A percentile compares a stretch with the other conserved stretches of the same genome.
phyloP scores from a whole-genome alignment of 345 rosid genomes.

The Boechera stricta region DNA sequence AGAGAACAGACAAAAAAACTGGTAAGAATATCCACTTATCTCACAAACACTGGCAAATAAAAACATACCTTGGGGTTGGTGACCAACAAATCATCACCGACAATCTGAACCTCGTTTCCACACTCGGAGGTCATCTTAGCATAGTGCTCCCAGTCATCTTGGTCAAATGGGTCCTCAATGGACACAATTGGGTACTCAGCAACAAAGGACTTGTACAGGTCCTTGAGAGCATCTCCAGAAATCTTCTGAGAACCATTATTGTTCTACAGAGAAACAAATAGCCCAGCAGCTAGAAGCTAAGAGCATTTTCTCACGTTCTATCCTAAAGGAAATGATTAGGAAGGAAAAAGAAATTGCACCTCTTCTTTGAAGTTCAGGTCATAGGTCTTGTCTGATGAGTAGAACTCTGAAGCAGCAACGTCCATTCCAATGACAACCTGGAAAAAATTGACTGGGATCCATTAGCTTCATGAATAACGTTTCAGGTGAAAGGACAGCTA shows the following conservation, averaged over 20 bases:
- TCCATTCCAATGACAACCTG: slow-evolving; percentile 99
- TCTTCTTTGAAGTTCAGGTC: slow-evolving; percentile 93
- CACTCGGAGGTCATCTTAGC: slow-evolving; percentile 79
- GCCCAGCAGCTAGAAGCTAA: not conserved
- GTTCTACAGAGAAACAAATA: slow-evolving; percentile 52
- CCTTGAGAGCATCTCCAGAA: slow-evolving; percentile 83
- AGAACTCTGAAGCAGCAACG: slow-evolving; percentile 99
- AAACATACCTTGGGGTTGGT: slow-evolving; percentile 86
- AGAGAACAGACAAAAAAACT: not conserved
- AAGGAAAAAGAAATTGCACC: slow-evolving; percentile 41
- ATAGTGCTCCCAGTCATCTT: slow-evolving; percentile 95
- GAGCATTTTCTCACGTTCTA: not conserved
- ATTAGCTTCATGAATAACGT: not conserved
- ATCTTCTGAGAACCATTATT: slow-evolving; percentile 91
- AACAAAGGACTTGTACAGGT: slow-evolving; percentile 85
- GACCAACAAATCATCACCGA: slow-evolving; percentile 96
- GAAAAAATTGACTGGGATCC: not conserved
- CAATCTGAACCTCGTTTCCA: slow-evolving; percentile 82
- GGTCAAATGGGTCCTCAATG: slow-evolving; percentile 98
- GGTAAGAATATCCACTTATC: not conserved
- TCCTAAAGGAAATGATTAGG: not conserved
- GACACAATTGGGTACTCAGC: slow-evolving; percentile 93
- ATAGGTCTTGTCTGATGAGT: slow-evolving; percentile 71
- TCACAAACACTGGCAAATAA: slow-evolving; percentile 16
- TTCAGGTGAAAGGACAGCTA: not conserved